phyloP scores from a whole-genome alignment of 495 filamentous ascomycete genomes.

The Thermothielavioides terrestris region DNA sequence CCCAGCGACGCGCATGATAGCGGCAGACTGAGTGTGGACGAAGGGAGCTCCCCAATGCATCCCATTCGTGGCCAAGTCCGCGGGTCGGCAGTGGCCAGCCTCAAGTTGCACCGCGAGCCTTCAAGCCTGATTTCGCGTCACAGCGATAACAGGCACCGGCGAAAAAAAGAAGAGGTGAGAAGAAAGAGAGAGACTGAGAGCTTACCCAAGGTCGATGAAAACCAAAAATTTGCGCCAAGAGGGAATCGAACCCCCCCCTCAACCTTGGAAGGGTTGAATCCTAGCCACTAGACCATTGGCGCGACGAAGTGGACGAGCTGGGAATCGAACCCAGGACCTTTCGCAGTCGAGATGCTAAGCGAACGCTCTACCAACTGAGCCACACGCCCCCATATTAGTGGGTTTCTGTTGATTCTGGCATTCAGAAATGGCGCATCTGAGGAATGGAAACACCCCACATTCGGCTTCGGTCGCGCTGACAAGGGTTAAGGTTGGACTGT shows the following conservation, averaged over 20 bases:
- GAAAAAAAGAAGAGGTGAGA: too few species aligned
- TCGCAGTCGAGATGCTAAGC: conserved; percentile 10
- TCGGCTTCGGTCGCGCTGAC: not conserved
- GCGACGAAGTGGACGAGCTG: conserved; percentile 13
- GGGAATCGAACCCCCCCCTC: conserved; percentile 19
- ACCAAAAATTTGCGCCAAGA: conserved; percentile 19
- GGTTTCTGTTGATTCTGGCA: not conserved
- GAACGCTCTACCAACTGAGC: conserved; percentile 18
- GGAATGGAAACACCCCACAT: not conserved
- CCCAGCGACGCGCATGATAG: too few species aligned
- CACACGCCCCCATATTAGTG: conserved; percentile 9
- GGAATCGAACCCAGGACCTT: conserved; percentile 21
- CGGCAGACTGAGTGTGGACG: too few species aligned
- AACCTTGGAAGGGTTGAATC: conserved; percentile 20
- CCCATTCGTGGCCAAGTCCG: too few species aligned
- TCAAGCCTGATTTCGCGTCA: too few species aligned
- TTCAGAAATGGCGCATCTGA: not conserved
- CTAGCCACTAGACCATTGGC: conserved; percentile 18
- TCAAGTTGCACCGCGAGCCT: too few species aligned
- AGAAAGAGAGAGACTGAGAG: too few species aligned
- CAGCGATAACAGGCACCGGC: too few species aligned
- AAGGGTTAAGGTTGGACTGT: not conserved
- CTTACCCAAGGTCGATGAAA: too few species aligned
- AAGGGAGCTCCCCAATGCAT: too few species aligned
- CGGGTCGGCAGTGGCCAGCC: too few species aligned